phyloP scores from a whole-genome alignment of 2,329 filamentous ascomycete species.

The Hypoxylon sp. region DNA sequence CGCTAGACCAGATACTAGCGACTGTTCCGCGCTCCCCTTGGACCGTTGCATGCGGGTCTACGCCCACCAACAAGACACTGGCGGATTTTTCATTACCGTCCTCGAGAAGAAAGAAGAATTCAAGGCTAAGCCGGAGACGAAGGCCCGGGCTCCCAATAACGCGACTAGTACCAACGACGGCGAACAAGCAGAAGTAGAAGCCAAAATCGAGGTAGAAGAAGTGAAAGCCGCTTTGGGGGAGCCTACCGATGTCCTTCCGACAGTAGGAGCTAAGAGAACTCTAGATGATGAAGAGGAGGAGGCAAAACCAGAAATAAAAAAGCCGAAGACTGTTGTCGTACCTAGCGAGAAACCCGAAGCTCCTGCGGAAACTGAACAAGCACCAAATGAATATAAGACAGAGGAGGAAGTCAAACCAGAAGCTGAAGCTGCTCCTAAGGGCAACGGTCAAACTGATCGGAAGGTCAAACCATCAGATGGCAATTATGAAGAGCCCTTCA shows the following conservation, averaged over 20 bases:
- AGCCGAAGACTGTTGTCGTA: conserved; percentile 59
- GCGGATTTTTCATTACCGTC: conserved; percentile 97
- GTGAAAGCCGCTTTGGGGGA: conserved; percentile 52
- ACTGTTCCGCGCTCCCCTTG: conserved; percentile 78
- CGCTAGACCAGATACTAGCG: conserved; percentile 68
- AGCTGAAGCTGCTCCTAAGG: conserved; percentile 36
- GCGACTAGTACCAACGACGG: conserved; percentile 40
- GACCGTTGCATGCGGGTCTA: conserved; percentile 95
- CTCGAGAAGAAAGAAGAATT: conserved; percentile 93
- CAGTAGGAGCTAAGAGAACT: conserved; percentile 55
- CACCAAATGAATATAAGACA: conserved; percentile 34
- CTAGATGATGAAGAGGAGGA: conserved; percentile 56
- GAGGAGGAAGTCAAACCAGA: conserved; percentile 43
- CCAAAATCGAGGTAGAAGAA: conserved; percentile 57
- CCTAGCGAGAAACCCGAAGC: conserved; percentile 41
- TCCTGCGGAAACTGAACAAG: conserved; percentile 27
- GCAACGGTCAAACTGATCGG: conserved; percentile 54
- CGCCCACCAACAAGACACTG: conserved; percentile 94
- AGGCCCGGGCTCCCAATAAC: conserved; percentile 51
- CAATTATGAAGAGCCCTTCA: conserved; percentile 91
- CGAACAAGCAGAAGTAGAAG: conserved; percentile 41
- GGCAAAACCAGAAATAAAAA: conserved; percentile 62
- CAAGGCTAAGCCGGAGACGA: conserved; percentile 79
- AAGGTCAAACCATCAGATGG: conserved; percentile 62
- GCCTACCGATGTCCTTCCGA: conserved; percentile 54